phyloP scores from a whole-genome alignment of 1,139 yeast species.

The Suhomyces bribrorum region DNA sequence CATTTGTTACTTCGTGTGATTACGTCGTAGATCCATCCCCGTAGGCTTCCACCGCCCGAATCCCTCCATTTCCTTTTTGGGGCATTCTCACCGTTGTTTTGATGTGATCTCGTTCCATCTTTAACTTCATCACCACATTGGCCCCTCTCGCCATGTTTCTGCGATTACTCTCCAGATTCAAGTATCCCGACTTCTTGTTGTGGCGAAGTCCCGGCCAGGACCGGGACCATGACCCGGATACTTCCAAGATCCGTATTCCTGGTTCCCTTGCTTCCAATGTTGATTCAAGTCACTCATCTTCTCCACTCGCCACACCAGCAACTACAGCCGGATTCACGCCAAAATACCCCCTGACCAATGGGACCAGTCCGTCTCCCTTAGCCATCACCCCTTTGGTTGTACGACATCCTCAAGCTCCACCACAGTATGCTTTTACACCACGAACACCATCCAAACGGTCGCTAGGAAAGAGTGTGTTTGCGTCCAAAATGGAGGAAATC shows the following conservation, averaged over 20 bases:
- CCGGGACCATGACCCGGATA: not conserved
- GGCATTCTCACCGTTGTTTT: no score
- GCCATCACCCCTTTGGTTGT: not conserved
- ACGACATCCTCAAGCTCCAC: not conserved
- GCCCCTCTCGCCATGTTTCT: not conserved
- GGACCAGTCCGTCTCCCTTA: not conserved
- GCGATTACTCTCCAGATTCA: not conserved
- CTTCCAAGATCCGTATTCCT: no score
- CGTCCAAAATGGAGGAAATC: constrained; percentile 4
- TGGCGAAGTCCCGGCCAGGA: not conserved
- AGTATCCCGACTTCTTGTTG: not conserved
- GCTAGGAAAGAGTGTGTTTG: constrained; percentile 1
- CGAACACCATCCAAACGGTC: not conserved
- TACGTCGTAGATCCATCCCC: no score
- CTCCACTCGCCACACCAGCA: no score
- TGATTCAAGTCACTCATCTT: no score
- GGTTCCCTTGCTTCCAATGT: no score
- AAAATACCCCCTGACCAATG: no score
- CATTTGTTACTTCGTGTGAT: no score
- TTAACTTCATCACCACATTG: not conserved
- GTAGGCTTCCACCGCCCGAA: no score
- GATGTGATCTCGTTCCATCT: no score
- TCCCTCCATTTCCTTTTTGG: no score
- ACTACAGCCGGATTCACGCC: no score
- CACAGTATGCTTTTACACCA: not conserved